Evolutionary conservation across 208 protist species (phyloP).

Genomic region (Leishmania gerbilli): DNA sequence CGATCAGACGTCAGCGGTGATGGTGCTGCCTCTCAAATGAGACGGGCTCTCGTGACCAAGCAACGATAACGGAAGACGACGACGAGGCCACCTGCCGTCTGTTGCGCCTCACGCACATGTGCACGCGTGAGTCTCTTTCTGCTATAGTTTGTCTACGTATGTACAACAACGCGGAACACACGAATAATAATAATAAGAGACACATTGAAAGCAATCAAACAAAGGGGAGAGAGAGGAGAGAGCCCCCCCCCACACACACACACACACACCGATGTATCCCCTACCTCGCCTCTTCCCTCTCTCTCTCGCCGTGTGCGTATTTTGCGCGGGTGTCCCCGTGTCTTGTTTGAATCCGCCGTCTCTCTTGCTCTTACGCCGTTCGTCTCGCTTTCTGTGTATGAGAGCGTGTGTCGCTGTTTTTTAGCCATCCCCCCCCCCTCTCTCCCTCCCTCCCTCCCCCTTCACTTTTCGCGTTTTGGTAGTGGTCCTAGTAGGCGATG

Average conservation of each 20-base stretch:
- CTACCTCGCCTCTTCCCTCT: background rate
- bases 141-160: too few relatives aligned
- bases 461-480: background rate
- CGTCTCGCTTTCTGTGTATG: background rate
- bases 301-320: background rate
- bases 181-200: background rate
- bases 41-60: background rate
- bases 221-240: too few relatives aligned
- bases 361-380: background rate
- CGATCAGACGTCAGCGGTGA: slow-evolving; percentile 9
- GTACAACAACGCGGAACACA: background rate
- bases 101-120: background rate
- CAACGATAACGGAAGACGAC: background rate
- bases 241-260: too few relatives aligned
- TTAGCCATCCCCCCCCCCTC: background rate
- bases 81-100: background rate
- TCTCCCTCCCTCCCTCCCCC: background rate
- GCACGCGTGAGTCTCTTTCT: too few relatives aligned
- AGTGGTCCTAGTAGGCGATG: background rate
- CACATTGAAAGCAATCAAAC: too few relatives aligned
- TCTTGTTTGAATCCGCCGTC: background rate
- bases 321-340: too few relatives aligned
- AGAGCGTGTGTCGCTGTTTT: background rate
- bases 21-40: slow-evolving; percentile 21
- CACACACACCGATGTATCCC: background rate